Percentiles rank a stretch among this genome's conserved stretches.
Conservation (phyloP, 2,329 filamentous ascomycete genomes). For the Alternaria sp. region DNA sequence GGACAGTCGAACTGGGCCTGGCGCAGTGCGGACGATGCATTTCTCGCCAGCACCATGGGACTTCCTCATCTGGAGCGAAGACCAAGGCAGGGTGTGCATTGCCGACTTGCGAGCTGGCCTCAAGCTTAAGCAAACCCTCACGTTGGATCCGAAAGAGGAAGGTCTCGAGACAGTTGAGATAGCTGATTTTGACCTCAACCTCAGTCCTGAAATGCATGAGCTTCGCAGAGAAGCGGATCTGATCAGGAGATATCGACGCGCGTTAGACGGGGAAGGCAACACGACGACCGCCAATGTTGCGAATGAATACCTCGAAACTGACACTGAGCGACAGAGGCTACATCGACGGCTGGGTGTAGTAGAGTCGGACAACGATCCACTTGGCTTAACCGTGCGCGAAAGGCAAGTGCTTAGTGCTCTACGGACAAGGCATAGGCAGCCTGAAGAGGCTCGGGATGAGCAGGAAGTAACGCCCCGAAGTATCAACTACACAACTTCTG, state of each 20-base stretch:
- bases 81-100: constrained; percentile 76
- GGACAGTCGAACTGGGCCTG: constrained; percentile 63
- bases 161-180: constrained; percentile 64
- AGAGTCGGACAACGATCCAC: constrained; percentile 53
- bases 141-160: constrained; percentile 64
- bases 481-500: constrained; percentile 51
- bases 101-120: constrained; percentile 74
- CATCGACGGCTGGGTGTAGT: constrained; percentile 46
- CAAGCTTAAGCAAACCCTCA: constrained; percentile 70
- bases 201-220: constrained; percentile 53
- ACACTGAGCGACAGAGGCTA: constrained; percentile 40
- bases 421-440: constrained; percentile 49
- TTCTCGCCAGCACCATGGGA: constrained; percentile 92
- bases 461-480: constrained; percentile 46
- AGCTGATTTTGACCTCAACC: constrained; percentile 55
- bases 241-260: constrained; percentile 52
- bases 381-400: constrained; percentile 54
- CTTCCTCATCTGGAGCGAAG: constrained; percentile 91
- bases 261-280: constrained; percentile 46
- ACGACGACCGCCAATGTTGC: constrained; percentile 49
- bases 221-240: constrained; percentile 55
- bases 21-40: constrained; percentile 87
- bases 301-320: constrained; percentile 52
- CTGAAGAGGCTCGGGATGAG: constrained; percentile 49
- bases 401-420: constrained; percentile 55